Base-by-base conservation (phyloP, 305 asterid genomes). In the Fraxinus paxiana region DNA sequence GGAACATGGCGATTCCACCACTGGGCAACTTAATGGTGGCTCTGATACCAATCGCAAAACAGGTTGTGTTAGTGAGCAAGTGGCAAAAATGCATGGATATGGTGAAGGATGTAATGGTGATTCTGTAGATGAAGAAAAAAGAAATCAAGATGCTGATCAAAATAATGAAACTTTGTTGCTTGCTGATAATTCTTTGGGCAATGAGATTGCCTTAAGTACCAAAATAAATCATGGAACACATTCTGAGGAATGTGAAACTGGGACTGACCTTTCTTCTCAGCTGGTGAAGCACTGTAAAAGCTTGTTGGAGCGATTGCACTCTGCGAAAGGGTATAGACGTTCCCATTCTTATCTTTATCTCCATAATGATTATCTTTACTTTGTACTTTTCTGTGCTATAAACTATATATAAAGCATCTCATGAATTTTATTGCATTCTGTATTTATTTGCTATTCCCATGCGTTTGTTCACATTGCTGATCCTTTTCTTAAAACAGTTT, bases 271-370 rank as follows among this genome's bases (percentile, higher is more conserved):
- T 79, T 74, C 92, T 77, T 82, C 80, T 18, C 79, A 80, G 77
- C 93, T 94, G 88, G 79, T 91, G 84, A 82, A 90, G 84, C 87
- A 85, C 15, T 83, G 94, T 71, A 92, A 91, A 85, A 80, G 78
- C 76, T 82, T 96, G 81, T 89, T 92, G 77, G 92, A 89, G 87
- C 88, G 88, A 86, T 84, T 96, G 89, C 86, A 89, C 77, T 80
- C 89, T 78, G 69, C 85, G 81, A 85, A 89, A 76, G 73, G 98
- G 99, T 96, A 89, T 41, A 46, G 15, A 84, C 56, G 13, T 61
- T 63, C 31, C 56, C 67, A 30, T 61, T 80, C 75, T 75, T 46
- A 13, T 26, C 26, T 74, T 79, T 48, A 46, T 75, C 33, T 41
- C 74, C 67, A 51, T 67, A 48, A 22, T 5, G 31, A 22, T 63